phyloP scores from a whole-genome alignment of 2,329 filamentous ascomycete genomes.

The Tricladium varicosporioides region DNA sequence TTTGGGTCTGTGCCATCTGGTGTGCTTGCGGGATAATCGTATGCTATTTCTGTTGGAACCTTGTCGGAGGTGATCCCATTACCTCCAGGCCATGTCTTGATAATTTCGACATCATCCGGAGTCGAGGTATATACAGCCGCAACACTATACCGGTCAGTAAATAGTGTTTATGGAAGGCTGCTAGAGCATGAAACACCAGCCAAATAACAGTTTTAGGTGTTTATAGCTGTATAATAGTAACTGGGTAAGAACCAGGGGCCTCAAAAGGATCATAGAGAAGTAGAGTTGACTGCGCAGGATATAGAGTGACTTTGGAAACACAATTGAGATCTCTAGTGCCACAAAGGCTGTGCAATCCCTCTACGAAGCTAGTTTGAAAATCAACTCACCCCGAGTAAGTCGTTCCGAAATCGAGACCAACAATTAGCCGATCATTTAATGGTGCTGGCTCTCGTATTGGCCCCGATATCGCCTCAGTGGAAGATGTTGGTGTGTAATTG shows the following conservation, averaged over 20 bases:
- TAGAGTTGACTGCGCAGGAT: too few species aligned
- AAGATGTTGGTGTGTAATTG: conserved; percentile 50
- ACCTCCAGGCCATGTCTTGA: conserved; percentile 80
- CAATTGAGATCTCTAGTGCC: too few species aligned
- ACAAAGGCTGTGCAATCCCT: background rate
- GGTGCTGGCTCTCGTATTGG: conserved; percentile 53
- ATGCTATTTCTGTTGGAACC: conserved; percentile 74
- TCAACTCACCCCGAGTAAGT: conserved; percentile 70
- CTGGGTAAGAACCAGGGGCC: too few species aligned
- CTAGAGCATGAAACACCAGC: background rate
- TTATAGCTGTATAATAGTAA: too few species aligned
- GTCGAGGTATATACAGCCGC: conserved; percentile 73
- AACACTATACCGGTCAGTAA: conserved; percentile 45
- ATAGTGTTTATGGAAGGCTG: background rate
- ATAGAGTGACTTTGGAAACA: too few species aligned
- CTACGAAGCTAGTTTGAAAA: background rate
- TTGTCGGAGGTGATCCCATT: conserved; percentile 88
- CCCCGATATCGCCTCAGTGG: conserved; percentile 61
- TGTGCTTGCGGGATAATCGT: conserved; percentile 45
- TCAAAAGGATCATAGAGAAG: too few species aligned
- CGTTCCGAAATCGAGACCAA: conserved; percentile 82
- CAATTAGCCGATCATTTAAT: conserved; percentile 64
- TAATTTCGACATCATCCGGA: conserved; percentile 78
- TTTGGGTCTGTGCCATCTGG: conserved; percentile 43
- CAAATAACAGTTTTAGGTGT: too few species aligned